Base-by-base conservation (phyloP, 2,329 filamentous ascomycete genomes). In the Xylogone sp. region DNA sequence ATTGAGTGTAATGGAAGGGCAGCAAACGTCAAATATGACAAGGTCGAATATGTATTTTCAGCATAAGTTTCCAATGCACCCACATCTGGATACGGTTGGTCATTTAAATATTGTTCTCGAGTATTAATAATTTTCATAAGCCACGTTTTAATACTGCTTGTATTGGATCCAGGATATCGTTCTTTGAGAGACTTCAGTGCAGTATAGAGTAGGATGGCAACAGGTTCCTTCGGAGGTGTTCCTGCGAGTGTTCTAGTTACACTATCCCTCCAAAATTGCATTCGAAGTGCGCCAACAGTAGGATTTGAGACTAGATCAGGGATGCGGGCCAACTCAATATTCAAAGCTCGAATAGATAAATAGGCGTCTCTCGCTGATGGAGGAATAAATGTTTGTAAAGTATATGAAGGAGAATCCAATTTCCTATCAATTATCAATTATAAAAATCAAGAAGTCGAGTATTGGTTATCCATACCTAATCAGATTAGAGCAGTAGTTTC, bases 221-320 rank as follows among this genome's bases (percentile, higher is more conserved):
- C 89, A 20, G 94, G 94, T 67, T 99, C 92, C 63, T 91, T 90
- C 1, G 92, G 91, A 1, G 94, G 92, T 0, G 77, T 75, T 27
- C 87, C 88, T 1, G 86, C 78, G 54, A 97, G 87, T 1, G 89
- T 87, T 55, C 86, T 85, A 49, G 86, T 81, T 48, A 99, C 75
- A 3, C 89, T 84, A 61, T 97, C 92, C 46, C 89, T 83, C 89
- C 94, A 97, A 75, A 97, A 97, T 68, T 96, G 90, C 70, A 96
- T 86, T 57, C 94, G 90, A 78, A 97, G 84, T 48, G 86, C 78
- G 46, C 90, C 93, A 54, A 97, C 88, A 3, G 86, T 87, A n/a
- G 88, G 83, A 54, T 88, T 94, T 45, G 89, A 94, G 19, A 94
- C 92, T 12, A 88, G 84, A 70, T 97, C 93, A 52, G 94, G 90